phyloP scores from a whole-genome alignment of 495 filamentous ascomycete species.

The Bacidia gigantensis region DNA sequence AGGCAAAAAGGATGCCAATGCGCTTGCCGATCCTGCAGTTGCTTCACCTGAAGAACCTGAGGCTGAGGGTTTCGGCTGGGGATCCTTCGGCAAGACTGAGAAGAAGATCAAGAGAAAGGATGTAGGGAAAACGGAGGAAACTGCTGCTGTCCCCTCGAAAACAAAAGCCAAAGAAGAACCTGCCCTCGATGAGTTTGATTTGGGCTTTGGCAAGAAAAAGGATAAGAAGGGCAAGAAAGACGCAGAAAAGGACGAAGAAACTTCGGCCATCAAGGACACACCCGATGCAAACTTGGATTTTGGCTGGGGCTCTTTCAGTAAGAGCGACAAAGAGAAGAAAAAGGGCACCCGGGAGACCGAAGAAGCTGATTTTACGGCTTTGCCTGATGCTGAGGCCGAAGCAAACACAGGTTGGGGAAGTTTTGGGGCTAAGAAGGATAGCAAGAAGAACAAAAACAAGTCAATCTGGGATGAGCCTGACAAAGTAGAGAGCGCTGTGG shows the following conservation, averaged over 20 bases:
- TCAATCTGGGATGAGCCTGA: conserved; percentile 12
- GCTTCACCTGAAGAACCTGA: conserved; percentile 14
- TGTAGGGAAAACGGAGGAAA: conserved; percentile 13
- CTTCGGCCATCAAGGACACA: background rate
- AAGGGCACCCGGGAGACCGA: conserved; percentile 14
- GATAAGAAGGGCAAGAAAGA: conserved; percentile 30
- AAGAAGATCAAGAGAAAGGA: conserved; percentile 26
- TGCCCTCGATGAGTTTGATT: conserved; percentile 19
- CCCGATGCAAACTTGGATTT: conserved; percentile 8
- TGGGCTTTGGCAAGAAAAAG: conserved; percentile 24
- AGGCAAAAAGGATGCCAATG: conserved; percentile 21
- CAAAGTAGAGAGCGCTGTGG: background rate
- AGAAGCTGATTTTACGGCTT: conserved; percentile 2
- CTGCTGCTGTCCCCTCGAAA: conserved; percentile 1
- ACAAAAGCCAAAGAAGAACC: conserved; percentile 15
- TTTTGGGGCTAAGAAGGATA: conserved; percentile 9
- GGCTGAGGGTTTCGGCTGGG: background rate
- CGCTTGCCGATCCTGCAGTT: conserved; percentile 1
- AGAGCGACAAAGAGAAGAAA: conserved; percentile 24
- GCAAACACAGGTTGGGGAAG: conserved; percentile 1
- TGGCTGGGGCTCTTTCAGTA: conserved; percentile 8
- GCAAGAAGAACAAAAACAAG: conserved; percentile 31
- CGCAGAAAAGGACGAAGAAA: conserved; percentile 4
- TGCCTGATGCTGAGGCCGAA: conserved; percentile 12
- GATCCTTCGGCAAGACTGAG: conserved; percentile 18